phyloP scores from a whole-genome alignment of 495 filamentous ascomycete genomes.

The Aspergillus coremiiformis region DNA sequence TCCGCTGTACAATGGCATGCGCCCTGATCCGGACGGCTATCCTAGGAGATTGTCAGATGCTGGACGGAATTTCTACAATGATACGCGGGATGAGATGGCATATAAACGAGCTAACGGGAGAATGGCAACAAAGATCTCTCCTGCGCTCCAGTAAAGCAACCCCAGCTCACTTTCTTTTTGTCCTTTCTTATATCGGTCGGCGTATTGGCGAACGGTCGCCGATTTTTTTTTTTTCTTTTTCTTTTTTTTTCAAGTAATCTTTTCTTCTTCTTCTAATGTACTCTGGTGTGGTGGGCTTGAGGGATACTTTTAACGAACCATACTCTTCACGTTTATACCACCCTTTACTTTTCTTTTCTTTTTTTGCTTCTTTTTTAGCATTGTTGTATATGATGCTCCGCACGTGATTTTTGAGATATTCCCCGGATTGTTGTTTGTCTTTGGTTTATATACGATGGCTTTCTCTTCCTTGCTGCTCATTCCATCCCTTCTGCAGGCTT shows the following conservation, averaged over 20 bases:
- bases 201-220: constrained; percentile 11
- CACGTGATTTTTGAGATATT: constrained; percentile 11
- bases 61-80: constrained; percentile 24
- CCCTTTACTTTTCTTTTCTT: constrained; percentile 3
- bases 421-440: constrained; percentile 9
- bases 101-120: constrained; percentile 46
- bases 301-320: constrained; percentile 11
- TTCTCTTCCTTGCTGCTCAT: not conserved
- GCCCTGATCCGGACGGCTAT: constrained; percentile 35
- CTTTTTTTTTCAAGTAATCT: not conserved
- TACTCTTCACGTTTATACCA: constrained; percentile 14
- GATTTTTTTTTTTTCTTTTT: not conserved
- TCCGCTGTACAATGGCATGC: constrained; percentile 46
- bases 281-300: not conserved
- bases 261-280: not conserved
- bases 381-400: constrained; percentile 19
- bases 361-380: constrained; percentile 9
- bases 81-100: constrained; percentile 35
- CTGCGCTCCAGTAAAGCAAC: constrained; percentile 11
- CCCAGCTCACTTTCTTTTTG: constrained; percentile 1
- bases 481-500: not conserved
- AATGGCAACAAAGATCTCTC: constrained; percentile 29
- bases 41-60: constrained; percentile 23
- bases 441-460: not conserved
- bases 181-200: constrained; percentile 10